Conservation (phyloP, 192 early-diverging fungal genomes). For the Physocladia obscura region DNA sequence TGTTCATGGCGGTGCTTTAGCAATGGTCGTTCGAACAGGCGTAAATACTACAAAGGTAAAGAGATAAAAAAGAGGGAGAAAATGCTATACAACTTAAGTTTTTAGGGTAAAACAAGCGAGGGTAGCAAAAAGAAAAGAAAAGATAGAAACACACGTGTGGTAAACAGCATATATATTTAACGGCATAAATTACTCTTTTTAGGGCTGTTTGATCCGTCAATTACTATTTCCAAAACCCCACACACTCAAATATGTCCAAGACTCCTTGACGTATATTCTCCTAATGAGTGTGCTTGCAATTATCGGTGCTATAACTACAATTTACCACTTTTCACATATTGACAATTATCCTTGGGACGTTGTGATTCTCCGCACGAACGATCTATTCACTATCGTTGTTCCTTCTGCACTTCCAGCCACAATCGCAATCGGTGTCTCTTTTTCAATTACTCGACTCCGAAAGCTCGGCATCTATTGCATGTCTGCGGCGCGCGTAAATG, state of each 20-base stretch:
- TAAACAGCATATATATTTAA: background rate
- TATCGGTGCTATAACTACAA: slow-evolving; percentile 81
- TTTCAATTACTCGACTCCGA: slow-evolving; percentile 86
- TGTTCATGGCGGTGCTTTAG: slow-evolving; percentile 66
- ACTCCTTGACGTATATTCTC: slow-evolving; percentile 94
- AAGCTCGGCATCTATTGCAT: slow-evolving; percentile 87
- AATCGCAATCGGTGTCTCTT: slow-evolving; percentile 95
- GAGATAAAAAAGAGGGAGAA: too few relatives aligned
- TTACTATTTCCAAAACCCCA: slow-evolving; percentile 97
- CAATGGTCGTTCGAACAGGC: slow-evolving; percentile 87
- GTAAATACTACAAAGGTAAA: slow-evolving; percentile 91
- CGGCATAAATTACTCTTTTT: background rate
- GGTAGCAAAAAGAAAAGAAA: too few relatives aligned
- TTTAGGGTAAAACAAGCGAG: too few relatives aligned
- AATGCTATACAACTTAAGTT: too few relatives aligned
- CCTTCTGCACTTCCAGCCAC: slow-evolving; percentile 97
- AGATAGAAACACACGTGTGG: too few relatives aligned
- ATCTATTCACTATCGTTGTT: slow-evolving; percentile 94
- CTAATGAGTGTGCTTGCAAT: slow-evolving; percentile 81
- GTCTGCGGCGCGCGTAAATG: slow-evolving; percentile 85
- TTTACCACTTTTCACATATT: slow-evolving; percentile 85
- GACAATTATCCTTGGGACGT: slow-evolving; percentile 59
- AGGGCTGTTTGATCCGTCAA: slow-evolving; percentile 86
- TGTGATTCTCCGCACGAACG: slow-evolving; percentile 88
- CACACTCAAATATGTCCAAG: slow-evolving; percentile 95